Percentiles rank a stretch among this genome's conserved stretches.
These are phyloP conservation scores for Penicillium nordicum DNA, from an alignment of 2,329 filamentous ascomycete species.

Conservation along the genomic window DNA sequence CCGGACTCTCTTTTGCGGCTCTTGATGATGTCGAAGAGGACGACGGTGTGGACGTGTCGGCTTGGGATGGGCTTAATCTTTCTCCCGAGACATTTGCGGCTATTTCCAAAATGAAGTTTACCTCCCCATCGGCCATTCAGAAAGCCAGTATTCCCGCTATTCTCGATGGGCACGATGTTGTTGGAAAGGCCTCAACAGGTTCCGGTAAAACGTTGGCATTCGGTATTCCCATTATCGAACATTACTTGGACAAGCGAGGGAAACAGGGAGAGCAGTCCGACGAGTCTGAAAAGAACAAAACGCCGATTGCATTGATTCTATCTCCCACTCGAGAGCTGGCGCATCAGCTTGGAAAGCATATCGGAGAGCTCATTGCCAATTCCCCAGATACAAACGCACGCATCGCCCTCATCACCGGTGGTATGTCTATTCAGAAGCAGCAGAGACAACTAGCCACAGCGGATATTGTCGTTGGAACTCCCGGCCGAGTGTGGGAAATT, in stretches of 20 bases:
- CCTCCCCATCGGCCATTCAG: constrained; percentile 79
- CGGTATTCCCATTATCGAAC: constrained; percentile 86
- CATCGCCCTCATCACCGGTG: constrained; percentile 86
- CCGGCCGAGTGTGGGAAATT: constrained; percentile 91
- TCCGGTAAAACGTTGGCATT: constrained; percentile 97
- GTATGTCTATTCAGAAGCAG: constrained; percentile 91
- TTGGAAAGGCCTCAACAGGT: constrained; percentile 93
- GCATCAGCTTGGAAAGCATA: constrained; percentile 82
- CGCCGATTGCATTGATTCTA: constrained; percentile 73
- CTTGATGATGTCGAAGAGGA: constrained; percentile 47
- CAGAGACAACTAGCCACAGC: constrained; percentile 77
- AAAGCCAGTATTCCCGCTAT: constrained; percentile 75
- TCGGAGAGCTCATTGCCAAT: constrained; percentile 68
- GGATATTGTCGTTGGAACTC: constrained; percentile 90
- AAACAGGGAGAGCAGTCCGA: constrained; percentile 39
- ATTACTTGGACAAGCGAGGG: constrained; percentile 59
- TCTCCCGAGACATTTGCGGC: constrained; percentile 69
- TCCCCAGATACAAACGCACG: constrained; percentile 58
- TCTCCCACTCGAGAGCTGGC: constrained; percentile 92
- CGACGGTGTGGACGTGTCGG: constrained; percentile 66
- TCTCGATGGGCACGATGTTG: constrained; percentile 78
- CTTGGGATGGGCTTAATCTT: constrained; percentile 72
- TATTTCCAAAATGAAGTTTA: constrained; percentile 75
- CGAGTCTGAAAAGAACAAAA: constrained; percentile 32
- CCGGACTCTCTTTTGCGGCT: constrained; percentile 37